These are phyloP conservation scores for Yamadazyma olivae DNA, from an alignment of 805 yeast genomes.

Conservation along the genomic window DNA sequence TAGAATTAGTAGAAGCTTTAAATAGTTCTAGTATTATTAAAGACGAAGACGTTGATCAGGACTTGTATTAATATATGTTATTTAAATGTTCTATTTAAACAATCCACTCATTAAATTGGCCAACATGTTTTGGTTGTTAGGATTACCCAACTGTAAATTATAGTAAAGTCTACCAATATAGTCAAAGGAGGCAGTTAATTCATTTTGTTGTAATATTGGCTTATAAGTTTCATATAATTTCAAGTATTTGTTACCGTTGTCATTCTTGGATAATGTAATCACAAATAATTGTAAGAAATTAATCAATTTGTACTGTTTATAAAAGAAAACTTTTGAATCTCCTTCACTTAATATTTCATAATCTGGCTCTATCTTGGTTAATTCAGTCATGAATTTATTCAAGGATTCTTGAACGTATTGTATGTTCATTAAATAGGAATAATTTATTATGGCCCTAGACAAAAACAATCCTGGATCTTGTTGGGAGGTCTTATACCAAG, in stretches of 20 bases:
- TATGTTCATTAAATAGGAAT: conserved; percentile 63
- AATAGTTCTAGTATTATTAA: conserved; percentile 51
- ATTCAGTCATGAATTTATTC: conserved; percentile 18
- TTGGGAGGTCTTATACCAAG: conserved; percentile 32
- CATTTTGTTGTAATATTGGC: conserved; percentile 26
- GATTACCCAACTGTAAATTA: conserved; percentile 46
- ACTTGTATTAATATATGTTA: conserved; percentile 7
- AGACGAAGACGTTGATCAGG: conserved; percentile 19
- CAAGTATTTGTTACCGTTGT: conserved; percentile 46
- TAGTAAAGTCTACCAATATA: conserved; percentile 63
- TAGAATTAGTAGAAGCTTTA: conserved; percentile 65
- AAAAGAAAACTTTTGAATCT: conserved; percentile 30
- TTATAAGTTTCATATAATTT: conserved; percentile 52
- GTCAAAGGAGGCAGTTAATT: conserved; percentile 45
- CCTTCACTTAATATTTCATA: conserved; percentile 11
- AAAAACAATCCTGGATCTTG: conserved; percentile 37
- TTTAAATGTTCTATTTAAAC: conserved; percentile 24
- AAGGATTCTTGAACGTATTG: conserved; percentile 48
- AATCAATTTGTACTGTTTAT: conserved; percentile 44
- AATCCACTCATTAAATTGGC: conserved; percentile 65
- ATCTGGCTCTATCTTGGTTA: conserved; percentile 8
- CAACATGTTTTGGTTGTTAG: conserved; percentile 40
- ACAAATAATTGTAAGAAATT: conserved; percentile 71
- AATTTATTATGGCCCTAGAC: conserved; percentile 70
- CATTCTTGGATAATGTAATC: conserved; percentile 51